These are phyloP conservation scores for Saksenaea oblongispora DNA, from an alignment of 371 early-diverging fungal genomes.

Conservation along the genomic window DNA sequence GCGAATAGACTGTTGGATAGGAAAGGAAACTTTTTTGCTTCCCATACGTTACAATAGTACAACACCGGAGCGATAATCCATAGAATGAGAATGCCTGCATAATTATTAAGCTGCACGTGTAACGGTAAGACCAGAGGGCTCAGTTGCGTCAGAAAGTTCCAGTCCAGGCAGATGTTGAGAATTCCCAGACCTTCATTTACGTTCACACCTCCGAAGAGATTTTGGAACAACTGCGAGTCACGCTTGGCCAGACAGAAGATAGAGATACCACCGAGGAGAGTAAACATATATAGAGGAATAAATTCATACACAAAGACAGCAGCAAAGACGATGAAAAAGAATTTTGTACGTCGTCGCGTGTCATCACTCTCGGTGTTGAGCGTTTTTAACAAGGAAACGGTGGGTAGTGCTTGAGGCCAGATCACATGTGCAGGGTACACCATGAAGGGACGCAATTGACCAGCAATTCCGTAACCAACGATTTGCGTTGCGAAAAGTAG, in stretches of 20 bases:
- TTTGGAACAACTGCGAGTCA: constrained; percentile 49
- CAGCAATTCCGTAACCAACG: constrained; percentile 80
- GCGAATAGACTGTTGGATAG: constrained; percentile 28
- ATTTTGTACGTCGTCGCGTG: constrained; percentile 61
- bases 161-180: constrained; percentile 41
- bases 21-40: constrained; percentile 38
- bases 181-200: constrained; percentile 48
- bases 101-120: constrained; percentile 44
- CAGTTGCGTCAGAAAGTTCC: constrained; percentile 37
- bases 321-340: constrained; percentile 50
- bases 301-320: constrained; percentile 45
- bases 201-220: constrained; percentile 47
- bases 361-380: constrained; percentile 63
- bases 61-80: constrained; percentile 29
- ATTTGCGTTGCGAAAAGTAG: constrained; percentile 64
- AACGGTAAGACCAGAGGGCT: constrained; percentile 73
- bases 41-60: constrained; percentile 38
- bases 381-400: constrained; percentile 71
- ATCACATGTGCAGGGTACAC: constrained; percentile 82
- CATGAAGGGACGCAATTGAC: constrained; percentile 72
- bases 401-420: constrained; percentile 79
- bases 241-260: constrained; percentile 42
- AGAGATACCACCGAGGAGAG: constrained; percentile 51
- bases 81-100: constrained; percentile 27
- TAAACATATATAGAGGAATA: constrained; percentile 51